Evolutionary conservation across 2,329 filamentous ascomycete species (phyloP).

Genomic region (Lasiodiplodia hormozganensis): DNA sequence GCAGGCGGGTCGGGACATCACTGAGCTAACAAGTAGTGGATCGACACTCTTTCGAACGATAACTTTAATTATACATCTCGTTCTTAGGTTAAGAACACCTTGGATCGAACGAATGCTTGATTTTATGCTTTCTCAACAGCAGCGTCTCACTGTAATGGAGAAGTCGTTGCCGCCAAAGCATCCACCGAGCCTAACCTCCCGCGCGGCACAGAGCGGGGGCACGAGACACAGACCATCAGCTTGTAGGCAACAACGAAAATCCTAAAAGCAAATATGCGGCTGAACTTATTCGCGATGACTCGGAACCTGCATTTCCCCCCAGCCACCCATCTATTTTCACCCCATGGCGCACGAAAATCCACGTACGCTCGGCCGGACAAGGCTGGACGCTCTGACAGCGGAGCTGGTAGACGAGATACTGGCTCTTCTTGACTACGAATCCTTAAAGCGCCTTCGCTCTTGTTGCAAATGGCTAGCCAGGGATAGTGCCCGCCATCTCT

Average conservation of each 20-base stretch:
- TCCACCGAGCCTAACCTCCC: neutral
- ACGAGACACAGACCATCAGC: neutral
- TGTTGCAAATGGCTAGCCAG: neutral
- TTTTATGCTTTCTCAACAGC: no score
- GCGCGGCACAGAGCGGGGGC: neutral
- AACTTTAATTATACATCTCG: no score
- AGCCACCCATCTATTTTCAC: neutral
- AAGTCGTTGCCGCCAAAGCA: neutral
- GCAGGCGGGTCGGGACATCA: neutral
- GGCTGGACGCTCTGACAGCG: neutral
- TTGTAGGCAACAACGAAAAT: neutral
- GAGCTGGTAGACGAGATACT: neutral
- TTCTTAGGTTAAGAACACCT: no score
- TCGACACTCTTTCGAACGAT: no score
- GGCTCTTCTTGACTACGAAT: neutral
- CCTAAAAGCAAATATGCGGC: neutral
- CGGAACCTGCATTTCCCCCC: no score
- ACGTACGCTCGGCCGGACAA: neutral
- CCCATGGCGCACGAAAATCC: neutral
- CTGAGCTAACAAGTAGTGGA: no score
- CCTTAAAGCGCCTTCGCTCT: neutral
- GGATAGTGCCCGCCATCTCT: neutral
- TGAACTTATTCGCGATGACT: no score
- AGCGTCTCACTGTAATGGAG: neutral
- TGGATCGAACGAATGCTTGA: no score